A percentile compares a stretch with the other conserved stretches of the same genome.
phyloP scores from a whole-genome alignment of 495 filamentous ascomycete species.

The Lepraria neglecta region DNA sequence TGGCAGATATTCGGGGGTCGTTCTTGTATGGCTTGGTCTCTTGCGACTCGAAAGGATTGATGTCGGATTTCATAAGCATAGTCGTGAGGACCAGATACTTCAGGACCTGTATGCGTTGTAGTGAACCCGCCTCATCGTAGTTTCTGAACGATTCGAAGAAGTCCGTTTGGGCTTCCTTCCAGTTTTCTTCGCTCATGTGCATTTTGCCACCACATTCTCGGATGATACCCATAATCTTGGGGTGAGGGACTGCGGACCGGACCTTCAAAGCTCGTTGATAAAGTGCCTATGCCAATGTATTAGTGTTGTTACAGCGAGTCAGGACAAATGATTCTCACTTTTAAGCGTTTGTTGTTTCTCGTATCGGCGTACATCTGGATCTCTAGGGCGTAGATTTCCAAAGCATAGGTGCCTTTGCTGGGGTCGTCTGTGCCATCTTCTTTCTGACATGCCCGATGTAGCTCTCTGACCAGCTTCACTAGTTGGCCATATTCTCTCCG shows the following conservation, averaged over 20 bases:
- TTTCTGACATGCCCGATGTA: conserved; percentile 83
- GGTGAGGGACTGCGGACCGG: conserved; percentile 90
- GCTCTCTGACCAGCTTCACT: conserved; percentile 74
- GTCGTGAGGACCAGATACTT: conserved; percentile 95
- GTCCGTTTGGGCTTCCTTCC: conserved; percentile 93
- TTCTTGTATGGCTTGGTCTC: conserved; percentile 99
- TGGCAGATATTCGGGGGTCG: conserved; percentile 87
- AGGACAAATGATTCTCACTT: conserved; percentile 39
- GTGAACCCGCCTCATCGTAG: conserved; percentile 94
- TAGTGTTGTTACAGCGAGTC: background rate
- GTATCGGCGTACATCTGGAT: conserved; percentile 99
- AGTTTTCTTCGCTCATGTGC: conserved; percentile 99
- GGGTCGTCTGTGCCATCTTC: conserved; percentile 89
- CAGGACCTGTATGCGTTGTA: conserved; percentile 93
- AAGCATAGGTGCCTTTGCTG: conserved; percentile 90
- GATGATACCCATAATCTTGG: conserved; percentile 98
- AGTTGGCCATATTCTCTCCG: conserved; percentile 80
- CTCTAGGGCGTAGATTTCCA: conserved; percentile 94
- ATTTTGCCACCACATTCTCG: conserved; percentile 98
- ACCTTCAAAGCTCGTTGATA: conserved; percentile 88
- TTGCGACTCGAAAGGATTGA: conserved; percentile 98
- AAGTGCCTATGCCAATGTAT: conserved; percentile 45
- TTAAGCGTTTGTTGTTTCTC: conserved; percentile 94
- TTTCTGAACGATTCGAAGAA: conserved; percentile 99
- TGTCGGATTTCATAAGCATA: conserved; percentile 98